Percentiles rank a stretch among this genome's conserved stretches.
Evolutionary conservation across 352 stramenopile species (phyloP).

Genomic region (Phytophthora pistaciae): DNA sequence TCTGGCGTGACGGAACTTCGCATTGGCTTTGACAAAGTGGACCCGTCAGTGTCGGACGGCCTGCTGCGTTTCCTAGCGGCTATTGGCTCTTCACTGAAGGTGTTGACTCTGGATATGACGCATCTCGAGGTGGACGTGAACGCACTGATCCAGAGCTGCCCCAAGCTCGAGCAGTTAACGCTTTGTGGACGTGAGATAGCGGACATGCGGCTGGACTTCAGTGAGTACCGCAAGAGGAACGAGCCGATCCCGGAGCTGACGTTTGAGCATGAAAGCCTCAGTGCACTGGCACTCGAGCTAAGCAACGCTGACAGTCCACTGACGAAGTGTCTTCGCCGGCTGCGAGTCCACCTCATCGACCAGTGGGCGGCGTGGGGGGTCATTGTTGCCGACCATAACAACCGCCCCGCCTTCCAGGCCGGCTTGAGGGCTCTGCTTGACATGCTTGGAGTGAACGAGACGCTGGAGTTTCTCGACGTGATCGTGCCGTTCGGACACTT

Average conservation of each 20-base stretch:
- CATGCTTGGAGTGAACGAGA: conserved; percentile 19
- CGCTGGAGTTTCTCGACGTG: conserved; percentile 27
- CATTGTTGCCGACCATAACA: conserved; percentile 13
- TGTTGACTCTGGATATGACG: conserved; percentile 6
- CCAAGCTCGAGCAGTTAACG: background rate
- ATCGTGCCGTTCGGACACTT: conserved; percentile 14
- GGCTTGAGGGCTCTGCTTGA: conserved; percentile 10
- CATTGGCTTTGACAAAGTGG: conserved; percentile 9
- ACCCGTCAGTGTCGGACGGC: conserved; percentile 2
- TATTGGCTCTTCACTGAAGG: conserved; percentile 13
- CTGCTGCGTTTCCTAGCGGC: conserved; percentile 9
- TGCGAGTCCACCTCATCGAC: conserved; percentile 22
- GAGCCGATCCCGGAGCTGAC: conserved; percentile 10
- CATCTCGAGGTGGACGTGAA: conserved; percentile 10
- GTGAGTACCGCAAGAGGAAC: conserved; percentile 13
- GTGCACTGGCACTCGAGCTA: background rate
- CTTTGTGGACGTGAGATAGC: background rate
- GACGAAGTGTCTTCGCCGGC: conserved; percentile 19
- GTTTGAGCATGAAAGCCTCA: conserved; percentile 11
- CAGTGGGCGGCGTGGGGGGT: conserved; percentile 19
- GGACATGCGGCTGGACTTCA: conserved; percentile 22
- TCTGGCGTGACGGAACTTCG: conserved; percentile 6
- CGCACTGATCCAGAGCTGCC: conserved; percentile 2
- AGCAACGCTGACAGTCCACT: background rate
- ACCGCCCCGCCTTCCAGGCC: conserved; percentile 22